A percentile compares a stretch with the other conserved stretches of the same genome.
These are phyloP conservation scores for Trichoderma semiorbis DNA, from an alignment of 2,329 filamentous ascomycete genomes.

Conservation along the genomic window DNA sequence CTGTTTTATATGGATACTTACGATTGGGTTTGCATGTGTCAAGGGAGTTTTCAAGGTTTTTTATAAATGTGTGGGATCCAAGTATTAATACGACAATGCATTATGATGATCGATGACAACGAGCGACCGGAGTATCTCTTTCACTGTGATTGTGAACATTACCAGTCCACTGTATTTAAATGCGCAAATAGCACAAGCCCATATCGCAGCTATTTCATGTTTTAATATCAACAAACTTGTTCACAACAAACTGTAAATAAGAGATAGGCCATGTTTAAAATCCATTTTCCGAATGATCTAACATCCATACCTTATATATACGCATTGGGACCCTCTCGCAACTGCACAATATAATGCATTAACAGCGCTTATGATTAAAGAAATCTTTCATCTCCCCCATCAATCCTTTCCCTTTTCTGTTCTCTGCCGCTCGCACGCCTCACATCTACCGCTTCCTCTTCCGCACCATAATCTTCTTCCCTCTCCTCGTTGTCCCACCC, in stretches of 20 bases:
- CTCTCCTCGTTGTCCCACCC: conserved; percentile 56
- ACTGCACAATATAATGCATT: not conserved
- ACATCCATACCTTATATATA: not conserved
- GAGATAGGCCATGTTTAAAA: not conserved
- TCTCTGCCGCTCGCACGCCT: not conserved
- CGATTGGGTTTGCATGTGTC: conserved; percentile 52
- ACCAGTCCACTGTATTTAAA: not conserved
- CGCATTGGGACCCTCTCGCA: not conserved
- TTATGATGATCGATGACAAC: conserved; percentile 1
- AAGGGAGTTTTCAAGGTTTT: conserved; percentile 48
- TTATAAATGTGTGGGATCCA: conserved; percentile 48
- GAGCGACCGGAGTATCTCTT: not conserved
- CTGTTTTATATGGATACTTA: conserved; percentile 56
- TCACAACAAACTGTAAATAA: not conserved
- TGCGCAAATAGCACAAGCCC: not conserved
- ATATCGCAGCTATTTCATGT: not conserved
- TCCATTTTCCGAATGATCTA: not conserved
- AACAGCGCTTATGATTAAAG: not conserved
- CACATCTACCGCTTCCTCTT: conserved; percentile 54
- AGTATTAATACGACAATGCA: conserved; percentile 33
- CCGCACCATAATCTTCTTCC: conserved; percentile 60
- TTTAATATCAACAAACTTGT: not conserved
- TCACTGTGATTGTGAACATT: not conserved
- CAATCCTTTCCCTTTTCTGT: too few relatives aligned
- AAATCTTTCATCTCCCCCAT: not conserved